phyloP scores from a whole-genome alignment of 495 filamentous ascomycete species.

The Annulohypoxylon nitens region DNA sequence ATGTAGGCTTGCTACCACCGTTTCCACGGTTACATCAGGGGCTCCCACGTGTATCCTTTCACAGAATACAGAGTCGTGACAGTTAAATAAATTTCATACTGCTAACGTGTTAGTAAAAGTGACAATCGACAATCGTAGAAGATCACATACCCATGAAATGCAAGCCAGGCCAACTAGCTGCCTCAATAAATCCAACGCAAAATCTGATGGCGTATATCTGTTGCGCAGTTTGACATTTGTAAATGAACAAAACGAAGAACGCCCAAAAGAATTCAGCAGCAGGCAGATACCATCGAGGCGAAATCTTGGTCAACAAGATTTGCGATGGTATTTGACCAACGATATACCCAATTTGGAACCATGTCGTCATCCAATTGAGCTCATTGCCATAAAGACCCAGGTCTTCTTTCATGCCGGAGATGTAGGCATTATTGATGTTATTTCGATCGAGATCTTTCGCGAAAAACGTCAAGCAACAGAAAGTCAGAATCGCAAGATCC shows the following conservation, averaged over 20 bases:
- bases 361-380: conserved; percentile 31
- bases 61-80: neutral
- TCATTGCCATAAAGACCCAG: conserved; percentile 52
- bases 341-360: conserved; percentile 32
- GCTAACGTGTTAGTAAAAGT: neutral
- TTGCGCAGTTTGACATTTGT: conserved; percentile 23
- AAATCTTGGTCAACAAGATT: conserved; percentile 37
- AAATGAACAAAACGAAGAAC: conserved; percentile 34
- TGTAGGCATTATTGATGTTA: conserved; percentile 54
- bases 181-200: conserved; percentile 14
- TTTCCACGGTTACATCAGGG: neutral
- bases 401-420: conserved; percentile 54
- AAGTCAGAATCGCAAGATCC: conserved; percentile 53
- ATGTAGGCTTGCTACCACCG: neutral
- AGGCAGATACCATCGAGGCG: conserved; percentile 37
- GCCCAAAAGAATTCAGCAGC: conserved; percentile 34
- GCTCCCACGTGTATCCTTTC: neutral
- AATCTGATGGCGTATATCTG: conserved; percentile 12
- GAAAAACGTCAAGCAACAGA: conserved; percentile 57
- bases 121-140: neutral
- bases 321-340: conserved; percentile 38
- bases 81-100: conserved; percentile 8
- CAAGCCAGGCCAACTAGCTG: conserved; percentile 18
- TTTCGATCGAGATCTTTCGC: conserved; percentile 54
- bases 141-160: conserved; percentile 6